A percentile compares a stretch with the other conserved stretches of the same genome.
These are phyloP conservation scores for Marasmius tenuissimus DNA, from an alignment of 1,284 basidiomycete species.

Conservation along the genomic window DNA sequence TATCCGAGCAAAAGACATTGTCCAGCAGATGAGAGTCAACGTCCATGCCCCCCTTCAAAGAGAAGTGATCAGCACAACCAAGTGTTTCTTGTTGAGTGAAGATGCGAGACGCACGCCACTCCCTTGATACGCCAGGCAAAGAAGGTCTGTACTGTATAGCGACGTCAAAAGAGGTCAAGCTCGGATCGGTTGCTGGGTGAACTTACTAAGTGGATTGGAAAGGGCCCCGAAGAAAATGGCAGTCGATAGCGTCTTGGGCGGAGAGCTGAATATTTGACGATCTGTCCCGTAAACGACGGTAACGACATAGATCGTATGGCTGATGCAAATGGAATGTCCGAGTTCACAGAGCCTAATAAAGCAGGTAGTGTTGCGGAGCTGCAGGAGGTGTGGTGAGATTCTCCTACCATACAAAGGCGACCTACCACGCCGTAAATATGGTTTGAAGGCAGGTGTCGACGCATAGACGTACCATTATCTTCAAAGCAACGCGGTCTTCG, in stretches of 20 bases:
- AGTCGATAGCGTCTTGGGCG: neutral
- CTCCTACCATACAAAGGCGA: conserved; percentile 3
- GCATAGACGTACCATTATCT: conserved; percentile 2
- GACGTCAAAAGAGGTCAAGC: neutral
- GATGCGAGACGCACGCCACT: neutral
- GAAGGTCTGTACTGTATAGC: neutral
- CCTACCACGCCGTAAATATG: neutral
- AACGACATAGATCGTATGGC: conserved; percentile 4
- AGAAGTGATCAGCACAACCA: neutral
- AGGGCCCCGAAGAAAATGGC: neutral
- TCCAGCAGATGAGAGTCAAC: neutral
- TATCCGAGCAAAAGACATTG: neutral
- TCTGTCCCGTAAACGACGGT: neutral
- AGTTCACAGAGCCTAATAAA: conserved; percentile 5
- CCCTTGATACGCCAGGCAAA: neutral
- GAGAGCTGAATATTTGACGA: neutral
- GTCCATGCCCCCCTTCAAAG: neutral
- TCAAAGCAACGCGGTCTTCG: conserved; percentile 3
- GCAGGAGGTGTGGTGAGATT: neutral
- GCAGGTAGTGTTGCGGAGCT: neutral
- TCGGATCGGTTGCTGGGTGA: too few relatives aligned
- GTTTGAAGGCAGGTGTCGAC: neutral
- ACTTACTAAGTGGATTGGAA: neutral
- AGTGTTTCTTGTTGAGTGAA: neutral
- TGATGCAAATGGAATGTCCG: conserved; percentile 8